Evolutionary conservation across 2,329 filamentous ascomycete genomes (phyloP).

Genomic region (Xylariaceae sp.): DNA sequence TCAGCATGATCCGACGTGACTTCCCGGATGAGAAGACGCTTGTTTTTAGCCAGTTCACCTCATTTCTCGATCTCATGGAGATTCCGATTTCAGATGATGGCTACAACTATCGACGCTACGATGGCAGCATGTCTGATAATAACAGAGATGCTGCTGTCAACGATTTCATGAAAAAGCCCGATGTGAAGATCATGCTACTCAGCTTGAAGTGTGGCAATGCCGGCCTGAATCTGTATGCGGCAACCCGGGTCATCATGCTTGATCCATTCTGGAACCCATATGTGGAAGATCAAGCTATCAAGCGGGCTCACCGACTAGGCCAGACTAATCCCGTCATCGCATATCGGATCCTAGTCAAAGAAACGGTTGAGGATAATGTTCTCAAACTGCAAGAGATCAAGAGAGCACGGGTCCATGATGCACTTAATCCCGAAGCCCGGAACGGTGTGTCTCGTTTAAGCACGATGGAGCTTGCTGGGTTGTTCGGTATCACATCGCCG

Average conservation of each 20-base stretch:
- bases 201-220: constrained; percentile 73
- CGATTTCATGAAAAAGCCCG: constrained; percentile 27
- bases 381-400: constrained; percentile 66
- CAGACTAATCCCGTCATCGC: constrained; percentile 61
- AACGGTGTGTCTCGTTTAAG: constrained; percentile 13
- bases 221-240: constrained; percentile 66
- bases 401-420: constrained; percentile 51
- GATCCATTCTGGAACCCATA: constrained; percentile 79
- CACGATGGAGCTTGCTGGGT: constrained; percentile 13
- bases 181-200: constrained; percentile 57
- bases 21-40: constrained; percentile 31
- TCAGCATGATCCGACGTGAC: constrained; percentile 26
- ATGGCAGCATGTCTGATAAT: constrained; percentile 29
- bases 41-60: constrained; percentile 35
- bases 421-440: constrained; percentile 21
- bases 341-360: constrained; percentile 61
- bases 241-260: constrained; percentile 68
- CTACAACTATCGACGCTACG: constrained; percentile 32
- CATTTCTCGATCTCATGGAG: constrained; percentile 35
- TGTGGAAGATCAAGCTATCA: constrained; percentile 72
- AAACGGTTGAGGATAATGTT: constrained; percentile 72
- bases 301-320: constrained; percentile 73
- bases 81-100: constrained; percentile 29
- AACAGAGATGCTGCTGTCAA: constrained; percentile 28
- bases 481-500: constrained; percentile 19